phyloP scores from a whole-genome alignment of 2,329 filamentous ascomycete species.

The Pyrenophora teres region DNA sequence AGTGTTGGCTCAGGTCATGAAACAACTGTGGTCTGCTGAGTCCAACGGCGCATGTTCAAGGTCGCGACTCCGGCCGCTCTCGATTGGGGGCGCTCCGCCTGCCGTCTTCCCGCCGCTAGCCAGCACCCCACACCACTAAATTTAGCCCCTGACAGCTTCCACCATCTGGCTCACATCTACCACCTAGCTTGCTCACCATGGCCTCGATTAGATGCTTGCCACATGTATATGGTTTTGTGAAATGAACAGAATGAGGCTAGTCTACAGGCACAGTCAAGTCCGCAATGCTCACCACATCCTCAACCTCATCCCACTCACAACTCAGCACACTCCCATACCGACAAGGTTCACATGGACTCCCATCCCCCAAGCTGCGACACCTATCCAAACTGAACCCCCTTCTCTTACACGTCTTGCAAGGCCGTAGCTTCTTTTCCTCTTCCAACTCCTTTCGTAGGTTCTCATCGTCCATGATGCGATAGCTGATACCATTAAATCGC shows the following conservation, averaged over 20 bases:
- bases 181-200: neutral
- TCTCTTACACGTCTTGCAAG: conserved; percentile 18
- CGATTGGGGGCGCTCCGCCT: conserved; percentile 8
- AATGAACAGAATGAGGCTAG: no score
- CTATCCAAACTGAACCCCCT: conserved; percentile 12
- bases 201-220: no score
- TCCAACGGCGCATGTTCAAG: neutral
- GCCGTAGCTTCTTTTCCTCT: conserved; percentile 11
- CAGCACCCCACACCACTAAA: conserved; percentile 5
- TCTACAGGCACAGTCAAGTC: neutral
- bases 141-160: neutral
- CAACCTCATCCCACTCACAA: conserved; percentile 17
- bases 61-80: conserved; percentile 9
- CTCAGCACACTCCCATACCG: conserved; percentile 1
- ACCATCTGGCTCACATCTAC: no score
- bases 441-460: conserved; percentile 18
- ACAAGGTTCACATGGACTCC: conserved; percentile 23
- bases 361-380: conserved; percentile 24
- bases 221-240: no score
- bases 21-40: conserved; percentile 6
- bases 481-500: conserved; percentile 34
- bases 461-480: conserved; percentile 33
- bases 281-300: neutral
- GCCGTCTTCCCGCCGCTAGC: conserved; percentile 13
- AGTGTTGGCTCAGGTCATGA: neutral